Conservation (phyloP, 106 monocot genomes). For the Amphibolis antarctica region DNA sequence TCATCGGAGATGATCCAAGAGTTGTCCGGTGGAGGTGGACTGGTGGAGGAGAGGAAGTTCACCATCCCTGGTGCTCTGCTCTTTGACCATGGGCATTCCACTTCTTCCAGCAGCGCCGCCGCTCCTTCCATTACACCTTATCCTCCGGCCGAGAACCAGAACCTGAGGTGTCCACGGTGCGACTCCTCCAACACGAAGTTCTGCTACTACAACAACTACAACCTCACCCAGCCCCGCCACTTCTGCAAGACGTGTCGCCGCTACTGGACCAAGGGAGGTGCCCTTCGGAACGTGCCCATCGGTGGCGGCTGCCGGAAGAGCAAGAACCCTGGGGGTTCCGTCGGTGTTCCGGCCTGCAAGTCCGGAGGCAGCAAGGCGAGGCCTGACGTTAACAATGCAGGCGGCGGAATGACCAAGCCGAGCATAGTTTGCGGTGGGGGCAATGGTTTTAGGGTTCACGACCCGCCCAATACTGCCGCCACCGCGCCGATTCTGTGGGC, state of each 20-base stretch:
- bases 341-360: not conserved
- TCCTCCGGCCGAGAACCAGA: not conserved
- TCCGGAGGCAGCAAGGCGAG: not conserved
- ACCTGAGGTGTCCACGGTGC: conserved; percentile 17
- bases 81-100: not conserved
- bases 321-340: conserved; percentile 1
- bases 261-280: conserved; percentile 56
- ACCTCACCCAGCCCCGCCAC: conserved; percentile 69
- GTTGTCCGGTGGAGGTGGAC: not conserved
- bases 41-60: not conserved
- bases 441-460: not conserved
- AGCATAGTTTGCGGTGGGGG: not conserved
- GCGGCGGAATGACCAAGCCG: not conserved
- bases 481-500: conserved; percentile 6
- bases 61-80: not conserved
- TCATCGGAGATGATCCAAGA: not conserved
- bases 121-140: not conserved
- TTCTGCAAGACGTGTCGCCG: conserved; percentile 85
- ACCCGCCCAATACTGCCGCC: too few relatives aligned
- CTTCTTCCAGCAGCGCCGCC: not conserved
- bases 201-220: conserved; percentile 49
- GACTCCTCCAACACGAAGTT: conserved; percentile 36
- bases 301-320: conserved; percentile 8
- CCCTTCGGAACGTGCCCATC: not conserved
- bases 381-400: not conserved